Percentiles rank a stretch among this genome's conserved stretches.
Evolutionary conservation across 768 basidiomycete genomes (phyloP).

Genomic region (Phaeotremella fagi): DNA sequence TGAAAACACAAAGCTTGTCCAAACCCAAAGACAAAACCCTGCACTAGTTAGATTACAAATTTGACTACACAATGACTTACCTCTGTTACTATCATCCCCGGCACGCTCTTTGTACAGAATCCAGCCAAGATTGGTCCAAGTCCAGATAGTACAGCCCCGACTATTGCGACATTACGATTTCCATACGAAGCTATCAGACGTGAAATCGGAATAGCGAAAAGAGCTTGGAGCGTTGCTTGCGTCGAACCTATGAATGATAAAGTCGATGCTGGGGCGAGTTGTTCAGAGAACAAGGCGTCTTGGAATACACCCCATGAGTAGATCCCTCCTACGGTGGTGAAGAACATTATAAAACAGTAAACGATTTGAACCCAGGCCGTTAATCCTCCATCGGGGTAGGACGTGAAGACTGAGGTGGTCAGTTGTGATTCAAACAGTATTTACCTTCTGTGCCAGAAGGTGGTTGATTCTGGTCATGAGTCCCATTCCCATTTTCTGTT

Average conservation of each 20-base stretch:
- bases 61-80: not conserved
- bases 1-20: conserved; percentile 9
- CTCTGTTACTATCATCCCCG: conserved; percentile 16
- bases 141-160: conserved; percentile 11
- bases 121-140: conserved; percentile 16
- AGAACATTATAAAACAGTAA: not conserved
- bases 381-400: not conserved
- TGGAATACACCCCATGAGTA: not conserved
- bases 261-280: conserved; percentile 17
- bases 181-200: conserved; percentile 18
- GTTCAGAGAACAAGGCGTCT: not conserved
- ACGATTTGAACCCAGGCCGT: not conserved
- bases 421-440: not conserved
- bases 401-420: not conserved
- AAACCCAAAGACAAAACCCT: not conserved
- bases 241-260: conserved; percentile 33
- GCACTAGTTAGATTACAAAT: not conserved
- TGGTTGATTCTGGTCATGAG: not conserved
- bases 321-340: not conserved
- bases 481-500: no score
- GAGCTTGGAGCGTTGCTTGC: conserved; percentile 8
- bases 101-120: conserved; percentile 13
- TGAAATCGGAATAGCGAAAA: conserved; percentile 22
- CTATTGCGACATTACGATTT: conserved; percentile 5
- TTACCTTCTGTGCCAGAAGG: not conserved